These are phyloP conservation scores for Phytophthora foliorum DNA, from an alignment of 352 stramenopile genomes.

Conservation along the genomic window DNA sequence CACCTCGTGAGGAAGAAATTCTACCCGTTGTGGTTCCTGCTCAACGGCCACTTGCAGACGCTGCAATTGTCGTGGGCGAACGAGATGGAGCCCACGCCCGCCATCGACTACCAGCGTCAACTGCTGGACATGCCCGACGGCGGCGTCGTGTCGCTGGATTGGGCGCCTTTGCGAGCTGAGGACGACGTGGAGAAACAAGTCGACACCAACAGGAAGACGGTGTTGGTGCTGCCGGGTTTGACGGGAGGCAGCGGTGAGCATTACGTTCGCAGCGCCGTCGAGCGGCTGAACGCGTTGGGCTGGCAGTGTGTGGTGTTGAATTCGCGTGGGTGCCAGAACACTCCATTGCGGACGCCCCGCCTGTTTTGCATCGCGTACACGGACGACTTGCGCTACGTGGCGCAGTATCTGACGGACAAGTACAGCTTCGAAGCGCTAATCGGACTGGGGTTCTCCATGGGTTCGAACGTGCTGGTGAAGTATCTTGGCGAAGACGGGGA, in stretches of 20 bases:
- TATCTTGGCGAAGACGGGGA: constrained; percentile 71
- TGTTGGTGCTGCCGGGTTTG: constrained; percentile 67
- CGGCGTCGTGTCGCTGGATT: constrained; percentile 77
- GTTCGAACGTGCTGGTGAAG: constrained; percentile 80
- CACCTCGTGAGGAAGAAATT: constrained; percentile 59
- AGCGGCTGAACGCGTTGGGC: constrained; percentile 40
- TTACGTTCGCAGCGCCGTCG: constrained; percentile 70
- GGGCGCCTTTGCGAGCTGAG: constrained; percentile 37
- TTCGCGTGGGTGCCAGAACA: constrained; percentile 63
- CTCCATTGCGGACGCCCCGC: constrained; percentile 55
- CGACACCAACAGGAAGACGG: constrained; percentile 43
- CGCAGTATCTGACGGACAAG: constrained; percentile 40
- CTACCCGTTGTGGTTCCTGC: constrained; percentile 67
- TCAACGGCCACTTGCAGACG: constrained; percentile 74
- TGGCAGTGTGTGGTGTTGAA: constrained; percentile 83
- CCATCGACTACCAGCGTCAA: constrained; percentile 64
- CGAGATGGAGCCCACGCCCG: constrained; percentile 36
- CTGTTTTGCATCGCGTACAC: constrained; percentile 80
- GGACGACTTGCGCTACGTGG: constrained; percentile 64
- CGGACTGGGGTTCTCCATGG: constrained; percentile 76
- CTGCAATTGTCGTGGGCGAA: constrained; percentile 55
- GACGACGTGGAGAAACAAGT: constrained; percentile 37
- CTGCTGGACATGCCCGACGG: constrained; percentile 70
- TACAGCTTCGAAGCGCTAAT: constrained; percentile 62
- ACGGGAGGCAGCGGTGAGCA: constrained; percentile 70